These are phyloP conservation scores for Mesembryanthemum crystallinum DNA, from an alignment of 148 eudicot genomes.

Conservation along the genomic window DNA sequence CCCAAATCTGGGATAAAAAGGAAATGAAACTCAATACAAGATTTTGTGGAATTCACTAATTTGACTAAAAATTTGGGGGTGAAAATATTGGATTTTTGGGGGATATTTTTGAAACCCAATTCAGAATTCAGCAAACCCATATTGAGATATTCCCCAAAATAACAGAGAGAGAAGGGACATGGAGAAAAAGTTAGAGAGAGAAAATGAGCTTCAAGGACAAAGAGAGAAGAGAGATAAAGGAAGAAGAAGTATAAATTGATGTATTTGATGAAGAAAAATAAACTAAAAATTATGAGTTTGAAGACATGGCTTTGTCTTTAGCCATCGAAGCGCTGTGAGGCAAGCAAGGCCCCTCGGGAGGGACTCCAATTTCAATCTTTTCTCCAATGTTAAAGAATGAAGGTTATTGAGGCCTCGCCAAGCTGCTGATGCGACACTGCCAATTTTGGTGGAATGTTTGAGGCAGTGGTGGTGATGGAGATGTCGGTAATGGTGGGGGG, in stretches of 20 bases:
- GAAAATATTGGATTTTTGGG: conserved; percentile 17
- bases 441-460: no score
- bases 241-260: conserved; percentile 25
- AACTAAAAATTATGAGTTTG: conserved; percentile 27
- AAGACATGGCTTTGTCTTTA: conserved; percentile 31
- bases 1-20: conserved; percentile 16
- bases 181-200: conserved; percentile 14
- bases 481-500: no score
- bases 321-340: conserved; percentile 23
- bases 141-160: conserved; percentile 29
- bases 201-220: conserved; percentile 20
- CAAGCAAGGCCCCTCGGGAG: no score
- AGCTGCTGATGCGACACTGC: no score
- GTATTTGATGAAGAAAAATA: neutral
- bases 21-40: conserved; percentile 13
- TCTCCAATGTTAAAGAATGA: no score
- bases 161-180: conserved; percentile 2
- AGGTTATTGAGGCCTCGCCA: no score
- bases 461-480: no score
- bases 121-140: conserved; percentile 23
- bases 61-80: neutral
- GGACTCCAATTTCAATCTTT: no score
- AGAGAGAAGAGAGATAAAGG: conserved; percentile 14
- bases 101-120: conserved; percentile 24
- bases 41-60: conserved; percentile 12